A percentile compares a stretch with the other conserved stretches of the same genome.
Evolutionary conservation across 225 moss, liverwort and hornwort genomes (phyloP).

Genomic region (Rhytidiadelphus loreus): DNA sequence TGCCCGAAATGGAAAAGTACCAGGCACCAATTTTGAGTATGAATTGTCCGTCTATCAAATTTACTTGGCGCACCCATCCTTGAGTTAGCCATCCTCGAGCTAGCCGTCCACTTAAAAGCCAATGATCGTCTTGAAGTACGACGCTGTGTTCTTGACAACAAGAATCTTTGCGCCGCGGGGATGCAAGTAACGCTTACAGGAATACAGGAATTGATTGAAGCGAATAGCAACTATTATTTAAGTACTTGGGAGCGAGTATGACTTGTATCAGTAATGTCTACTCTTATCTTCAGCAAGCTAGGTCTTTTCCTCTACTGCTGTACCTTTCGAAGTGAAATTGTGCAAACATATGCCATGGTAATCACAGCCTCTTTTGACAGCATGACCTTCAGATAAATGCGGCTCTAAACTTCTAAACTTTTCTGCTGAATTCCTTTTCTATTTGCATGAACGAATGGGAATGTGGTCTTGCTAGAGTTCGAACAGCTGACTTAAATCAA

Average conservation of each 20-base stretch:
- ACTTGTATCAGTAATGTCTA: constrained; percentile 51
- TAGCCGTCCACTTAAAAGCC: not conserved
- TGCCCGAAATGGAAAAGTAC: not conserved
- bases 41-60: not conserved
- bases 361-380: not conserved
- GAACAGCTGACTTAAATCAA: not conserved
- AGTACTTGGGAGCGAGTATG: constrained; percentile 14
- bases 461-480: not conserved
- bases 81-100: not conserved
- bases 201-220: constrained; percentile 25
- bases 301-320: constrained; percentile 49
- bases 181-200: constrained; percentile 26
- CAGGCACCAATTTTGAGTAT: not conserved
- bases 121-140: not conserved
- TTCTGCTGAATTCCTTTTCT: not conserved
- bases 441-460: not conserved
- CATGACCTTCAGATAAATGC: not conserved
- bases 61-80: not conserved
- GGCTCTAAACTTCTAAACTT: not conserved
- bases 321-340: constrained; percentile 49
- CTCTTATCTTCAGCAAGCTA: constrained; percentile 39
- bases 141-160: not conserved
- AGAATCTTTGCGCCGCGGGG: not conserved
- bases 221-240: not conserved
- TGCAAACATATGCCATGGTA: constrained; percentile 20